These are phyloP conservation scores for Aspergillus ellipticus DNA, from an alignment of 495 filamentous ascomycete genomes.

Conservation along the genomic window DNA sequence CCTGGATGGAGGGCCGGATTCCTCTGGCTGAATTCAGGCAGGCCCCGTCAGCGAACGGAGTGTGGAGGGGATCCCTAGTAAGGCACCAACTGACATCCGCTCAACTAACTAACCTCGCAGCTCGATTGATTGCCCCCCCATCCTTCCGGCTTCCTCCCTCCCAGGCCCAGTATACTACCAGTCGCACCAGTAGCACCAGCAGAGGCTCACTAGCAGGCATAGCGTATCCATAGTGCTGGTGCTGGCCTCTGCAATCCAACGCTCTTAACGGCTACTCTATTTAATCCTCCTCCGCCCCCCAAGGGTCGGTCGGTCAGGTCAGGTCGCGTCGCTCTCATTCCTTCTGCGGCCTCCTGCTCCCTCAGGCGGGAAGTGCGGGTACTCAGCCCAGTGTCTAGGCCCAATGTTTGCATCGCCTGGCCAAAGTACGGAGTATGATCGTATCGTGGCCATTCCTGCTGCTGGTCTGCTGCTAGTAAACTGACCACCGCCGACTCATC, in stretches of 20 bases:
- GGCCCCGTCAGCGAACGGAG: neutral
- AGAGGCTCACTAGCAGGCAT: too few species aligned
- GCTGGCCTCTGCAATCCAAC: neutral
- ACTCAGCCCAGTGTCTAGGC: constrained; percentile 11
- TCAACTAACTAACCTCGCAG: too few species aligned
- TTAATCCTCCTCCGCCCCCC: neutral
- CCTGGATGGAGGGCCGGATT: neutral
- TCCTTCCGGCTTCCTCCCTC: neutral
- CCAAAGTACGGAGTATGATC: constrained; percentile 7
- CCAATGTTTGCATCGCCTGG: constrained; percentile 1
- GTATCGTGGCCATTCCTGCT: constrained; percentile 2
- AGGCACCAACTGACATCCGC: too few species aligned
- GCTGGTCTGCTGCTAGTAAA: too few species aligned
- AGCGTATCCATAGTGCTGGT: too few species aligned
- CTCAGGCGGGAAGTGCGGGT: constrained; percentile 2
- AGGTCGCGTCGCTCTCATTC: neutral
- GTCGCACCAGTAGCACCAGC: too few species aligned
- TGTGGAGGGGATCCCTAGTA: too few species aligned
- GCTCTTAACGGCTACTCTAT: neutral
- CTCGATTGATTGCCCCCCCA: too few species aligned
- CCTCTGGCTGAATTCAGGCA: constrained; percentile 3
- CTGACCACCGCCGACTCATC: neutral
- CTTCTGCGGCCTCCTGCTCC: neutral
- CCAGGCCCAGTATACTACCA: neutral
- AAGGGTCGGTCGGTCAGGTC: too few species aligned